Conservation (phyloP, 2,329 filamentous ascomycete species). For the Clonostachys solani region DNA sequence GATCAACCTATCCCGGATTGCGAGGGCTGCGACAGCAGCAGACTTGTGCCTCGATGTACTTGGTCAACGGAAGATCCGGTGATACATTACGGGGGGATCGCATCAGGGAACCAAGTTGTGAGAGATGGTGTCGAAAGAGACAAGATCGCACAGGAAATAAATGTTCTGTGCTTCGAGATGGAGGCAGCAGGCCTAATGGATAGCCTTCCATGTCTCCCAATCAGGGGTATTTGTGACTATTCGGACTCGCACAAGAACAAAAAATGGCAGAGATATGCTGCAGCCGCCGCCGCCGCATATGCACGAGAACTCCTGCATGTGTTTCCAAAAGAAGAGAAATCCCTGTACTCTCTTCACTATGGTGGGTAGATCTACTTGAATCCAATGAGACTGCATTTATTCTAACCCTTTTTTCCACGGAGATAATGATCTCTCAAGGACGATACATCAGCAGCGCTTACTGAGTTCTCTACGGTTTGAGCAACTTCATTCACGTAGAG, state of each 20-base stretch:
- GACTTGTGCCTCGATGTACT: background rate
- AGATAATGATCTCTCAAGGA: no score
- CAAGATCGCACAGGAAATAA: constrained; percentile 19
- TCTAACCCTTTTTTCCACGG: no score
- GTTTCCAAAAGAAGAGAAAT: background rate
- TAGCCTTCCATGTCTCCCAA: constrained; percentile 20
- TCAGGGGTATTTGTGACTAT: constrained; percentile 25
- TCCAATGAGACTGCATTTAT: no score
- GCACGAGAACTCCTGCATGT: constrained; percentile 7
- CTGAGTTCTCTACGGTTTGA: background rate
- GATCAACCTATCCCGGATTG: background rate
- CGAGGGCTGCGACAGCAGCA: background rate
- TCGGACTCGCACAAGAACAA: constrained; percentile 20
- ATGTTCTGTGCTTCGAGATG: constrained; percentile 1
- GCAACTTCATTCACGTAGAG: background rate
- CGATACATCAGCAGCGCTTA: background rate
- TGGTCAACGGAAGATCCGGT: background rate
- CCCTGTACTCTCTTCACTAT: no score
- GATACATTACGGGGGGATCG: constrained; percentile 25
- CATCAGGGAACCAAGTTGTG: constrained; percentile 8
- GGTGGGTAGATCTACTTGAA: no score
- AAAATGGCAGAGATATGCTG: constrained; percentile 15
- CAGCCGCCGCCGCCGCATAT: constrained; percentile 15
- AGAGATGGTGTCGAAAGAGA: constrained; percentile 12
- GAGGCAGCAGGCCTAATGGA: constrained; percentile 12